phyloP scores from a whole-genome alignment of 768 basidiomycete species.

The Pholiota microspora region DNA sequence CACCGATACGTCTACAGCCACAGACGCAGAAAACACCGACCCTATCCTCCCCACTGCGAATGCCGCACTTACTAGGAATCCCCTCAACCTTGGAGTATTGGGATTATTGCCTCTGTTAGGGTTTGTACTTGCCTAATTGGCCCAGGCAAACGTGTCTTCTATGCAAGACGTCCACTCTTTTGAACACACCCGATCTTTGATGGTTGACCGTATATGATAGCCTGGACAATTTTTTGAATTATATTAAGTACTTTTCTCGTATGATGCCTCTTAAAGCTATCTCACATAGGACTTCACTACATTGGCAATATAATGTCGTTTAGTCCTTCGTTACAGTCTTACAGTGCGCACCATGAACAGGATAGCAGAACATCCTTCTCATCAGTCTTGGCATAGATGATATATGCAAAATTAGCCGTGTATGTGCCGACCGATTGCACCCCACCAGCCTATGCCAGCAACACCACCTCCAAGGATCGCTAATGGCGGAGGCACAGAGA shows the following conservation, averaged over 20 bases:
- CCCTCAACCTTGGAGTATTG: conserved; percentile 25
- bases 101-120: conserved; percentile 27
- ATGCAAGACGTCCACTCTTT: conserved; percentile 20
- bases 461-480: conserved; percentile 38
- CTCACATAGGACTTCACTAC: not conserved
- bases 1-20: conserved; percentile 10
- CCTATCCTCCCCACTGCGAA: conserved; percentile 21
- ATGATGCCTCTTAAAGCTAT: not conserved
- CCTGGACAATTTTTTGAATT: not conserved
- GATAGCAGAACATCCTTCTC: too few relatives aligned
- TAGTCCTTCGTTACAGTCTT: not conserved
- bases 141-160: conserved; percentile 9
- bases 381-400: too few relatives aligned
- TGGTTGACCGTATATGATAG: not conserved
- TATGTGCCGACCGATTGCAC: conserved; percentile 25
- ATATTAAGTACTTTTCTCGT: not conserved
- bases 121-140: conserved; percentile 19
- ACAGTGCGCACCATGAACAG: too few relatives aligned
- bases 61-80: conserved; percentile 20
- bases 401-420: not conserved
- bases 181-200: not conserved
- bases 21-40: conserved; percentile 14
- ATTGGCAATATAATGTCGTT: not conserved
- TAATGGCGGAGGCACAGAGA: conserved; percentile 33
- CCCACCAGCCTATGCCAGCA: conserved; percentile 44